Evolutionary conservation across 2,329 filamentous ascomycete species (phyloP).

Genomic region (Dothidotthia symphoricarpi): DNA sequence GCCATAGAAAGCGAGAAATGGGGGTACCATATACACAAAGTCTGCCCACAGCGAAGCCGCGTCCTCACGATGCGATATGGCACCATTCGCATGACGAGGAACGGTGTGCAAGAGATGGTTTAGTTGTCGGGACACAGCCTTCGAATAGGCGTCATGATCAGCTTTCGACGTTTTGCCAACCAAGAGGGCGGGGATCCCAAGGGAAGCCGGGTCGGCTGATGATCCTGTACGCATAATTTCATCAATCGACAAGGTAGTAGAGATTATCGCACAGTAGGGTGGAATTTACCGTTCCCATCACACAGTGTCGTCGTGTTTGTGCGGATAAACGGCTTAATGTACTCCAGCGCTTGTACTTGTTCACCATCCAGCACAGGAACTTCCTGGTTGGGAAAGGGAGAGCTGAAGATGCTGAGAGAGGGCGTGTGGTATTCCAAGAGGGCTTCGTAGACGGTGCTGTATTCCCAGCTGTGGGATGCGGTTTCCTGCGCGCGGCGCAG

Average conservation of each 20-base stretch:
- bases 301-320: constrained; percentile 32
- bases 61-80: constrained; percentile 50
- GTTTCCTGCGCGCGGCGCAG: constrained; percentile 30
- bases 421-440: constrained; percentile 43
- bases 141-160: constrained; percentile 28
- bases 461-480: constrained; percentile 45
- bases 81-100: constrained; percentile 47
- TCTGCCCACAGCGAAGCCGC: constrained; percentile 51
- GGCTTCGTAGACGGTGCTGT: constrained; percentile 44
- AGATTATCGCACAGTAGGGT: too few species aligned
- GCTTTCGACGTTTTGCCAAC: constrained; percentile 35
- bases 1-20: constrained; percentile 50
- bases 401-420: constrained; percentile 40
- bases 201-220: constrained; percentile 47
- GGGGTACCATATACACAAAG: constrained; percentile 53
- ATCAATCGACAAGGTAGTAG: not conserved
- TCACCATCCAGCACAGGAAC: constrained; percentile 21
- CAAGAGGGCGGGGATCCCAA: constrained; percentile 48
- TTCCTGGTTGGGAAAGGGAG: constrained; percentile 38
- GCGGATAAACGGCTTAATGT: constrained; percentile 37
- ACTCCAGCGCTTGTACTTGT: constrained; percentile 34
- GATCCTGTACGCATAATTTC: constrained; percentile 16
- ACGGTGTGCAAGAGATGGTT: constrained; percentile 43
- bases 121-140: constrained; percentile 44
- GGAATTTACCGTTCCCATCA: constrained; percentile 32